Conservation (phyloP, 2,329 filamentous ascomycete species). For the Trichoderma sp. region DNA sequence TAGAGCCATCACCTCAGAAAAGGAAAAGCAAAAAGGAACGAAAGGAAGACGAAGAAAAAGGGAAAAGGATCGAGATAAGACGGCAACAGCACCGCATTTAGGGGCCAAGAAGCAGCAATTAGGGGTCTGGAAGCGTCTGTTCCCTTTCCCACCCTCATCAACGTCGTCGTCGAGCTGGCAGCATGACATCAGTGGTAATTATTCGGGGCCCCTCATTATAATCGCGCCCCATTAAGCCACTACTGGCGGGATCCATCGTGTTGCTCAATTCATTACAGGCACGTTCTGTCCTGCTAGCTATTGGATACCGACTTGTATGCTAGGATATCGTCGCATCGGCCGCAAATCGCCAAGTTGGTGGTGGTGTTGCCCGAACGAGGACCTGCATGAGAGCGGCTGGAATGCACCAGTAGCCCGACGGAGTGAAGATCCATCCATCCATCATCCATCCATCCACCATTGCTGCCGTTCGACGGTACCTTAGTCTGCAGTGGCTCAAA, state of each 20-base stretch:
- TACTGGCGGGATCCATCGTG: background rate
- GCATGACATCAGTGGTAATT: constrained; percentile 30
- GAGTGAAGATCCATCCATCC: constrained; percentile 1
- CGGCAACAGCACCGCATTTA: background rate
- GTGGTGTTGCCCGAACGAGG: constrained; percentile 1
- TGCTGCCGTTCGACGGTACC: too few relatives aligned
- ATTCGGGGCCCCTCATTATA: constrained; percentile 16
- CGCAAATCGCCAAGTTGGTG: background rate
- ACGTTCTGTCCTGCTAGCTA: background rate
- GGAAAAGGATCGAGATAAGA: background rate
- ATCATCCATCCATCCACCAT: background rate
- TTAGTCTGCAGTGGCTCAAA: background rate
- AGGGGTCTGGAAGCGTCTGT: constrained; percentile 9
- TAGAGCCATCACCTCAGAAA: background rate
- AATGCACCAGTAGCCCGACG: background rate
- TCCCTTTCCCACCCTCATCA: background rate
- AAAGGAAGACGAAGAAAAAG: background rate
- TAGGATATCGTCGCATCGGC: background rate
- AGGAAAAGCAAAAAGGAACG: background rate
- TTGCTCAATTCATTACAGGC: background rate
- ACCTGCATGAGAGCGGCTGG: background rate
- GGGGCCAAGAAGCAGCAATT: constrained; percentile 8
- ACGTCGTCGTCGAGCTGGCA: constrained; percentile 26
- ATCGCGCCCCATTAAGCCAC: constrained; percentile 8
- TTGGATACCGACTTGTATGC: too few relatives aligned